Percentiles rank a stretch among this genome's conserved stretches.
These are phyloP conservation scores for Emmonsia crescens DNA, from an alignment of 2,329 filamentous ascomycete genomes.

Conservation along the genomic window DNA sequence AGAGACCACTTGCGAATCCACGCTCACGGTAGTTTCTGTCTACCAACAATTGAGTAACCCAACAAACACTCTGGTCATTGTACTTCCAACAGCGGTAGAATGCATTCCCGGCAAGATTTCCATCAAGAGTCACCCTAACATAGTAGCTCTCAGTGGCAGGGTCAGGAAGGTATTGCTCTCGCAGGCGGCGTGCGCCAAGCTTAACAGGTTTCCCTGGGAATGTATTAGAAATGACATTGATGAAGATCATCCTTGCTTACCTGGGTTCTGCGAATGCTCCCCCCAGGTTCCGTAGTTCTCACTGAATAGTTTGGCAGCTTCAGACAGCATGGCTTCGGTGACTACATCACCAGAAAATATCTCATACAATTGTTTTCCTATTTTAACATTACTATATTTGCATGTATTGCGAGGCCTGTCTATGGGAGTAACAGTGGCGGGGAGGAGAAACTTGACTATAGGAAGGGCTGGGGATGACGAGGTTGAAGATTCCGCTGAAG, in stretches of 20 bases:
- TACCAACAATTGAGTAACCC: constrained; percentile 36
- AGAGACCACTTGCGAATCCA: constrained; percentile 26
- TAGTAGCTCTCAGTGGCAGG: not conserved
- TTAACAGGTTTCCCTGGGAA: constrained; percentile 9
- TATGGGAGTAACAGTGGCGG: too few relatives aligned
- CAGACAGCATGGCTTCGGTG: constrained; percentile 27
- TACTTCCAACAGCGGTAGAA: constrained; percentile 27
- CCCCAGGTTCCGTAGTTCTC: constrained; percentile 28
- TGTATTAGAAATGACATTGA: constrained; percentile 22
- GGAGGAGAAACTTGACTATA: too few relatives aligned
- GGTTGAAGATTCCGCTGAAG: too few relatives aligned
- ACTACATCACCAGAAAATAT: constrained; percentile 15
- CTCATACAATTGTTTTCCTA: too few relatives aligned
- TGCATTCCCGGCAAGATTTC: constrained; percentile 16
- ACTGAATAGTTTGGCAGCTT: constrained; percentile 26
- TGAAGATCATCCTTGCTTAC: constrained; percentile 16
- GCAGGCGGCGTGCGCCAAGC: constrained; percentile 6
- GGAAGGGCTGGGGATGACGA: too few relatives aligned
- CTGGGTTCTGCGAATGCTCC: constrained; percentile 12
- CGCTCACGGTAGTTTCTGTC: constrained; percentile 25
- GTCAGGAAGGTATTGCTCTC: constrained; percentile 8
- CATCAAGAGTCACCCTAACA: constrained; percentile 9
- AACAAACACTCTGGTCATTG: constrained; percentile 24
- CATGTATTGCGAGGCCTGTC: too few relatives aligned
- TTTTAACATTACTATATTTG: too few relatives aligned